These are phyloP conservation scores for Phytophthora constricta DNA, from an alignment of 352 stramenopile genomes.

Conservation along the genomic window DNA sequence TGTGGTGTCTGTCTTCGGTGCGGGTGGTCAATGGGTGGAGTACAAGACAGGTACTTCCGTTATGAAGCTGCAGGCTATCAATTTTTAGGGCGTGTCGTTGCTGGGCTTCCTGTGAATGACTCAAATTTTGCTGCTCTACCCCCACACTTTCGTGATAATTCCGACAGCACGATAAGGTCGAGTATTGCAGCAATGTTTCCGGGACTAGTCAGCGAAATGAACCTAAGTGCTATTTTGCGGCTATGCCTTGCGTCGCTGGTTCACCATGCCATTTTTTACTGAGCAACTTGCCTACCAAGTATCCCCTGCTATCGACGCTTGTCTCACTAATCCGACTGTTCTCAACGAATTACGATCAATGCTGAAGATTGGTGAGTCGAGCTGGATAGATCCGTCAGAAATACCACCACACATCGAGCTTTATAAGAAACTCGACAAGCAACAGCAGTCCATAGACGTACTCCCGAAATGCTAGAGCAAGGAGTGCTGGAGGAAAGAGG, in stretches of 20 bases:
- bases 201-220: background rate
- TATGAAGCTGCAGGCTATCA: slow-evolving; percentile 15
- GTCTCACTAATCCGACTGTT: background rate
- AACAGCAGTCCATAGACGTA: slow-evolving; percentile 2
- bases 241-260: slow-evolving; percentile 21
- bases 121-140: slow-evolving; percentile 14
- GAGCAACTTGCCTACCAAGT: background rate
- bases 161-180: background rate
- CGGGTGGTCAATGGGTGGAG: slow-evolving; percentile 12
- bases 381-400: slow-evolving; percentile 8
- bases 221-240: slow-evolving; percentile 1
- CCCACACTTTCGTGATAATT: slow-evolving; percentile 9
- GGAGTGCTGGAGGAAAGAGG: slow-evolving; percentile 2
- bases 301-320: slow-evolving; percentile 1
- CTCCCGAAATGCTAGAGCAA: slow-evolving; percentile 10
- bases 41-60: slow-evolving; percentile 10
- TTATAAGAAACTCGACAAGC: slow-evolving; percentile 2
- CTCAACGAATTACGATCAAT: background rate
- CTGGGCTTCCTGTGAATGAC: slow-evolving; percentile 13
- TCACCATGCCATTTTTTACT: slow-evolving; percentile 1
- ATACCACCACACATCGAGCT: slow-evolving; percentile 12
- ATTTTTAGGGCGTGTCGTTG: slow-evolving; percentile 16
- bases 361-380: background rate
- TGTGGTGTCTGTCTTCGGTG: slow-evolving; percentile 13
- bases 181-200: slow-evolving; percentile 13